Base-by-base conservation (phyloP, 352 stramenopile species). In the Hyaloperonospora arabidopsidis region DNA sequence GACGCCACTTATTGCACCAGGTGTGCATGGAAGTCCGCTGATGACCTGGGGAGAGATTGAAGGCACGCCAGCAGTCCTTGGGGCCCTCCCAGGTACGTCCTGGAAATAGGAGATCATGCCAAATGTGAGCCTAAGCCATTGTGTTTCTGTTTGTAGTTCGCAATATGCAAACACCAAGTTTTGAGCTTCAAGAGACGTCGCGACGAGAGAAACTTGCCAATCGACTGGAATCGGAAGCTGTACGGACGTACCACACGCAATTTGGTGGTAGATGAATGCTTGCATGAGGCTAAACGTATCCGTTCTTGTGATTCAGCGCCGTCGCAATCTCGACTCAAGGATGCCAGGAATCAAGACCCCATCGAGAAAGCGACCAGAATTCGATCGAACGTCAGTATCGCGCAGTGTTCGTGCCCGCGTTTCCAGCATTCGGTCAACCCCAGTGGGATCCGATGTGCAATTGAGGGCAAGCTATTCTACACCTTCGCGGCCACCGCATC, bases 41-140 rank as follows among this genome's bases (percentile, higher is more conserved):
- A 88, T 94, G 74, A 94, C 84, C 0, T 94, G 84, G 84, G 84
- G 84, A 25, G 74, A 84, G 14, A 92, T 94, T 52, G 84, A 90
- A 72, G 74, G 63, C 18, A 94, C 84, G 15, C 84, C 84, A 7
- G 75, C 81, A 52, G 70, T 79, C 38, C 62, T 92, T 12, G 65
- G 57, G 35, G 55, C 59, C 2, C 74, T 64, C 1, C 59, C 69
- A 73, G 68, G 81, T 91, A 57, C 5, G 51, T 51, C 18, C 4
- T 4, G 2, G 2, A 43, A 6, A 12, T 21, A 5, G 15, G 39
- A 39, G 34, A n/a, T 32, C 0, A 32, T 25, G 15, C 1, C n/a
- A n/a, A 21, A 3, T 29, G 5, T 10, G 53, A 45, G 17, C 14
- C n/a, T 28, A 28, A 52, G 3, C 6, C 35, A 7, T 21, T 44